Evolutionary conservation across 1,284 basidiomycete genomes (phyloP).

Genomic region (Thelephora terrestris): DNA sequence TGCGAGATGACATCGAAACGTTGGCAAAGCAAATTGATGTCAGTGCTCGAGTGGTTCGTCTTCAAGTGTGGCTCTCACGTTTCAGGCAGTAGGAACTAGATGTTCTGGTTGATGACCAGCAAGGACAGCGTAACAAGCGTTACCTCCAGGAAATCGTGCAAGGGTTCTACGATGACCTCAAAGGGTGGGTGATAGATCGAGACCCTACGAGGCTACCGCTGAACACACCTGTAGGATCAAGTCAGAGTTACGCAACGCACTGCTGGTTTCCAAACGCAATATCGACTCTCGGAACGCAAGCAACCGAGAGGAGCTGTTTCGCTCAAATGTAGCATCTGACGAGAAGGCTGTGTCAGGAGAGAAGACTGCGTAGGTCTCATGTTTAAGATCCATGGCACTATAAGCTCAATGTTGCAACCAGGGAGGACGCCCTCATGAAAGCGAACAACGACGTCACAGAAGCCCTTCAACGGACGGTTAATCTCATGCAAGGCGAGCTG

Average conservation of each 20-base stretch:
- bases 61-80: constrained; percentile 1
- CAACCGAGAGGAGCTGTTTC: constrained; percentile 55
- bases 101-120: constrained; percentile 57
- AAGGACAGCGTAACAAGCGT: constrained; percentile 38
- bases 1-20: constrained; percentile 63
- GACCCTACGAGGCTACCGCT: background rate
- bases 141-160: constrained; percentile 43
- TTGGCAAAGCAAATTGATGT: constrained; percentile 65
- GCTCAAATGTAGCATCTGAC: constrained; percentile 35
- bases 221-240: constrained; percentile 35
- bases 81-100: constrained; percentile 44
- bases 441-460: constrained; percentile 83
- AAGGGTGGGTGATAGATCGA: constrained; percentile 27
- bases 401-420: constrained; percentile 17
- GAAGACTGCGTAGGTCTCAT: constrained; percentile 42
- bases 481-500: constrained; percentile 82
- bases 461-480: constrained; percentile 73
- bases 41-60: constrained; percentile 14
- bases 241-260: constrained; percentile 51
- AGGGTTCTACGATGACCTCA: constrained; percentile 34
- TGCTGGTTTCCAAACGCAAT: constrained; percentile 58
- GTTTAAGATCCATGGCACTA: background rate
- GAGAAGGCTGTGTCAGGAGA: constrained; percentile 34
- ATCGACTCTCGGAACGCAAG: constrained; percentile 54
- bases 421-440: constrained; percentile 81